phyloP scores from a whole-genome alignment of 2,329 filamentous ascomycete genomes.

The Alternaria triticina region DNA sequence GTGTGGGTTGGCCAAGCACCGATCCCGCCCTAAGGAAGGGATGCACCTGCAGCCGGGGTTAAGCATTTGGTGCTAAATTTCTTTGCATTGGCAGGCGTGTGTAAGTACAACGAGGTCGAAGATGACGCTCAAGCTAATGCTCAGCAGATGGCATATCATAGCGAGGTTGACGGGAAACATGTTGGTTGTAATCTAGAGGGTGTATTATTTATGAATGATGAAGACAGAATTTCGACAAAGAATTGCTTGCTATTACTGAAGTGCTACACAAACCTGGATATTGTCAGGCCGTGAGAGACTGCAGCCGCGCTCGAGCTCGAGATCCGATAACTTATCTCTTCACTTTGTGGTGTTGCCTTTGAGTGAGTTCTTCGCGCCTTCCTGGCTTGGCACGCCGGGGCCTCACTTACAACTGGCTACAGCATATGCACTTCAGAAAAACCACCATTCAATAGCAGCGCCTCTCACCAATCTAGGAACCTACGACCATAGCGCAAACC shows the following conservation, averaged over 20 bases:
- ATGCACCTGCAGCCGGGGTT: conserved; percentile 23
- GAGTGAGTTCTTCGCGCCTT: neutral
- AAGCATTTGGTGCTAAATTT: neutral
- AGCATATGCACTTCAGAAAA: neutral
- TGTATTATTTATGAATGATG: neutral
- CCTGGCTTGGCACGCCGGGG: neutral
- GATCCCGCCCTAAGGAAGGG: conserved; percentile 18
- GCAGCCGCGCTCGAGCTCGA: too few species aligned
- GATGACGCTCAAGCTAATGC: neutral
- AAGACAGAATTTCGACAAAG: neutral
- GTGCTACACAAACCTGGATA: neutral
- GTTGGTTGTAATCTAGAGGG: neutral
- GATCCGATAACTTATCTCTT: neutral
- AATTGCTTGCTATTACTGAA: neutral
- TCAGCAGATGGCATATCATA: neutral
- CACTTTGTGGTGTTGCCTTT: neutral
- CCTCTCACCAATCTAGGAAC: neutral
- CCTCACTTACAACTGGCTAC: neutral
- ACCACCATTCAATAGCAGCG: neutral
- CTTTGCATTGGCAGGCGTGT: neutral
- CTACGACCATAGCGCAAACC: neutral
- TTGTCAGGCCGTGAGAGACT: neutral
- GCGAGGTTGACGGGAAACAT: neutral
- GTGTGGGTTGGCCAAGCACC: conserved; percentile 20
- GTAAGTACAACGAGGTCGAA: neutral